Conservation (phyloP, 768 basidiomycete species). For the Russula olivacea region DNA sequence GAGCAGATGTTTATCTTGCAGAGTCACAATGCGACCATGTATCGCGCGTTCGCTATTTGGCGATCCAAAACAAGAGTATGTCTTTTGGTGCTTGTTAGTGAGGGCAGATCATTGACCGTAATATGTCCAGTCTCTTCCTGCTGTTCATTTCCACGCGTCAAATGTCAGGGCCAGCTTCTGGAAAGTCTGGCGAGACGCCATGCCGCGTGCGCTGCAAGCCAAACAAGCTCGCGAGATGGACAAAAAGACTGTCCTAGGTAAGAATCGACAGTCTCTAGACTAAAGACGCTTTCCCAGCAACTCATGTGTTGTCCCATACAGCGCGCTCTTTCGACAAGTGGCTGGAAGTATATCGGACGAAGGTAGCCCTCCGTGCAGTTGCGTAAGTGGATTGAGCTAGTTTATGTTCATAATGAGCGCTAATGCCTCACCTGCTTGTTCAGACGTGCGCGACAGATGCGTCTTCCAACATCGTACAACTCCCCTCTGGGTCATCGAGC, state of each 20-base stretch:
- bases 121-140: slow-evolving; percentile 60
- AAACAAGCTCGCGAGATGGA: slow-evolving; percentile 62
- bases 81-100: background rate
- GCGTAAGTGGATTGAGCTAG: slow-evolving; percentile 53
- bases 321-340: slow-evolving; percentile 56
- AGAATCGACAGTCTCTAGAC: slow-evolving; percentile 29
- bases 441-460: slow-evolving; percentile 78
- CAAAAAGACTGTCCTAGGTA: slow-evolving; percentile 51
- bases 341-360: slow-evolving; percentile 61
- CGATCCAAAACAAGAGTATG: slow-evolving; percentile 63
- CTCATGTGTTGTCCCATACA: slow-evolving; percentile 31
- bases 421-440: slow-evolving; percentile 5
- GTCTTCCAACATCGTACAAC: slow-evolving; percentile 49
- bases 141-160: slow-evolving; percentile 66
- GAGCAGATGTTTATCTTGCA: slow-evolving; percentile 54
- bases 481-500: slow-evolving; percentile 35
- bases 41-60: slow-evolving; percentile 70
- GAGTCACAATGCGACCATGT: slow-evolving; percentile 53
- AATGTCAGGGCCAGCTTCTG: slow-evolving; percentile 57
- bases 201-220: slow-evolving; percentile 63
- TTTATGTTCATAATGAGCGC: slow-evolving; percentile 2
- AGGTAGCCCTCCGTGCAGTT: slow-evolving; percentile 71
- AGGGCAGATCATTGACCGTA: slow-evolving; percentile 11
- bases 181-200: slow-evolving; percentile 57
- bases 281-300: slow-evolving; percentile 1